Percentiles rank a stretch among this genome's conserved stretches.
These are phyloP conservation scores for Protomyces lactucae-debilis DNA, from an alignment of 1,139 yeast genomes.

Conservation along the genomic window DNA sequence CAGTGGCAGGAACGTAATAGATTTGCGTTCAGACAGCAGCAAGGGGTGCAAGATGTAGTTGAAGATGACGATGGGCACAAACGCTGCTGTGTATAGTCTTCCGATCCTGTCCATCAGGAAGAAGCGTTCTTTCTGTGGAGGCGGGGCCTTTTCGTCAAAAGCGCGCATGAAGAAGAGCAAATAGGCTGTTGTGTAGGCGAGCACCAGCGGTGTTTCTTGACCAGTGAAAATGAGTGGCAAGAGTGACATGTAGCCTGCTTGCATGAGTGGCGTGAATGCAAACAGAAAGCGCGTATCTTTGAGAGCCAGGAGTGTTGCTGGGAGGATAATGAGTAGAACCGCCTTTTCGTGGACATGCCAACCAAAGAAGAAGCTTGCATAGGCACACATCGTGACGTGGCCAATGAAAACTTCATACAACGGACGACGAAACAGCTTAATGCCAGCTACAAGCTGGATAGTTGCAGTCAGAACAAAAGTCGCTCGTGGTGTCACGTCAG, in stretches of 20 bases:
- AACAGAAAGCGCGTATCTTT: constrained; percentile 63
- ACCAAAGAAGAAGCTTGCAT: constrained; percentile 85
- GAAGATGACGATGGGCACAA: constrained; percentile 56
- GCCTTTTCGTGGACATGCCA: constrained; percentile 99
- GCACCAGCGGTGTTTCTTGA: constrained; percentile 71
- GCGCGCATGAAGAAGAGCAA: constrained; percentile 58
- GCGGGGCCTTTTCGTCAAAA: neutral
- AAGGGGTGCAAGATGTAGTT: constrained; percentile 28
- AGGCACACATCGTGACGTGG: constrained; percentile 81
- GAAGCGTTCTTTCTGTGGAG: constrained; percentile 5
- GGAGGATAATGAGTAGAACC: constrained; percentile 78
- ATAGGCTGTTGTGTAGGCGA: constrained; percentile 80
- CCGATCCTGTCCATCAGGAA: constrained; percentile 69
- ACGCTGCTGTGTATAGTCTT: constrained; percentile 61
- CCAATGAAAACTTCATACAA: constrained; percentile 75
- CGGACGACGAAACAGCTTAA: constrained; percentile 73
- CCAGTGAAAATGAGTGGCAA: constrained; percentile 83
- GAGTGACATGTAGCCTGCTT: constrained; percentile 80
- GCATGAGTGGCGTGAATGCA: constrained; percentile 56
- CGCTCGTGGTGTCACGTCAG: constrained; percentile 68
- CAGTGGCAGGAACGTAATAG: constrained; percentile 62
- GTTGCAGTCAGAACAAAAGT: constrained; percentile 76
- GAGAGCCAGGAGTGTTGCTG: constrained; percentile 50
- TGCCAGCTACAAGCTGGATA: constrained; percentile 70
- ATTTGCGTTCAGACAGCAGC: constrained; percentile 26